Evolutionary conservation across 2,329 filamentous ascomycete species (phyloP).

Genomic region (Penicillium sp.): DNA sequence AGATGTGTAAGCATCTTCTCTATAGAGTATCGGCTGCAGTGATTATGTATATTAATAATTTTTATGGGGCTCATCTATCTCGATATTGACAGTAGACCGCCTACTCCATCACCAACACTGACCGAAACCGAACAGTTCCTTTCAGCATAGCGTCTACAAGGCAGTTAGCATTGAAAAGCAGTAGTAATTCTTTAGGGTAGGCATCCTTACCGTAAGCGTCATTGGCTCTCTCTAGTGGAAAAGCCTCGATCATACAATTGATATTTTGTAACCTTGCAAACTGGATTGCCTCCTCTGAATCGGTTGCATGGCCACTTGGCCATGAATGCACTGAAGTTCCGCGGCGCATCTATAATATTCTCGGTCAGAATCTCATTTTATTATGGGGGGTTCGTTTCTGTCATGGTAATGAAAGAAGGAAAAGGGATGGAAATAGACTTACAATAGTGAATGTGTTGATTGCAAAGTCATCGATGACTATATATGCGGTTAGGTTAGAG

Average conservation of each 20-base stretch:
- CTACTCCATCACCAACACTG: conserved; percentile 46
- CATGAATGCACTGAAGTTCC: conserved; percentile 49
- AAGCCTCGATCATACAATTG: conserved; percentile 18
- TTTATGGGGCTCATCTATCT: no score
- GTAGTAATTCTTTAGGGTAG: neutral
- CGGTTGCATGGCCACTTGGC: conserved; percentile 51
- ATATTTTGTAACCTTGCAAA: conserved; percentile 18
- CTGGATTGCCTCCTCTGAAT: conserved; percentile 45
- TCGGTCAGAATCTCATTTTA: neutral
- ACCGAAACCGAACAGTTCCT: conserved; percentile 50
- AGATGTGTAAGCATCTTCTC: neutral
- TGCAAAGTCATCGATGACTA: conserved; percentile 6
- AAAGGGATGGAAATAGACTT: conserved; percentile 9
- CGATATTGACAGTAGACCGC: no score
- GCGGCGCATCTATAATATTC: conserved; percentile 38
- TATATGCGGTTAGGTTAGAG: neutral
- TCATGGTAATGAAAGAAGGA: neutral
- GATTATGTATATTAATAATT: neutral
- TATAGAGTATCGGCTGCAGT: no score
- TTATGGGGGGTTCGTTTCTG: neutral
- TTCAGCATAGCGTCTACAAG: conserved; percentile 45
- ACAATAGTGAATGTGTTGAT: conserved; percentile 16
- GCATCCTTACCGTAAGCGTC: conserved; percentile 41
- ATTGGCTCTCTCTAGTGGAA: conserved; percentile 37
- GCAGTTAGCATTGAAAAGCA: neutral